Conservation (phyloP, 169 alveolate species). For the Prorocentrum cordatum region DNA sequence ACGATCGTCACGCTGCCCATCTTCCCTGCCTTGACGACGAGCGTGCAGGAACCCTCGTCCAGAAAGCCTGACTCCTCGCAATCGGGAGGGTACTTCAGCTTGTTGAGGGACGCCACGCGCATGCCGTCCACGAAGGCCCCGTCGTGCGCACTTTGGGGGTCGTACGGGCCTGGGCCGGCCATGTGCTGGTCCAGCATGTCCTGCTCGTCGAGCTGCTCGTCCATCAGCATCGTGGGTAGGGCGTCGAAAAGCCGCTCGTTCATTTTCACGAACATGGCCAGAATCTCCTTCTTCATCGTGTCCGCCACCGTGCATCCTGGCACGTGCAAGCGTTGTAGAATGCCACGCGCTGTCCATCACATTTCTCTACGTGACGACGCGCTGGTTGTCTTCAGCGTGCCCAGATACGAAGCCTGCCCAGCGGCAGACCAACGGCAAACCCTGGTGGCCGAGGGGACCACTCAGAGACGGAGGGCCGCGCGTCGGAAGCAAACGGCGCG, state of each 20-base stretch:
- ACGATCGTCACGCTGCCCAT: neutral
- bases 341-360: no score
- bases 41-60: neutral
- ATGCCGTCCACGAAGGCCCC: neutral
- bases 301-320: no score
- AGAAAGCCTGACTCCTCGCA: neutral
- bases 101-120: neutral
- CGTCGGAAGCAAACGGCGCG: no score
- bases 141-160: neutral
- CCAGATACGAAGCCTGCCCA: no score
- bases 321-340: no score
- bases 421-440: no score
- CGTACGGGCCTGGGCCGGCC: neutral
- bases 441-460: no score
- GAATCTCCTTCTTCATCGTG: neutral
- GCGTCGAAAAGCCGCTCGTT: neutral
- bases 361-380: no score
- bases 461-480: no score
- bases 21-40: neutral
- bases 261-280: neutral
- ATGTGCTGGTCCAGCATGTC: neutral
- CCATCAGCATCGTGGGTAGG: neutral
- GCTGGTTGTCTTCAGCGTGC: no score
- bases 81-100: neutral
- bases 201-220: neutral